These are phyloP conservation scores for Scedosporium apiospermum DNA, from an alignment of 2,329 filamentous ascomycete genomes.

Conservation along the genomic window DNA sequence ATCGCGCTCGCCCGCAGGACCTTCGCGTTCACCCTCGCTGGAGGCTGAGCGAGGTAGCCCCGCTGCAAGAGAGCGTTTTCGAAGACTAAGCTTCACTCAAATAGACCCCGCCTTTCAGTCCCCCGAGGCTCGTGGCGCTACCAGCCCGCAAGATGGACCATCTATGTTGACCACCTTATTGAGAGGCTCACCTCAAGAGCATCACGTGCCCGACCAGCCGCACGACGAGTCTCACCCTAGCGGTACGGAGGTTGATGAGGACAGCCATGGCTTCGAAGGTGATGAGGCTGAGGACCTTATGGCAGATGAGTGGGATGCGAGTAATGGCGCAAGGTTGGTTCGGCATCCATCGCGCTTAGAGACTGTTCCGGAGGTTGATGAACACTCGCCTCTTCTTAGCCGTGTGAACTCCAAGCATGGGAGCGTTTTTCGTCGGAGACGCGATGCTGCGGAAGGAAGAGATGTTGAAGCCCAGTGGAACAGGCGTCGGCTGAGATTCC, in stretches of 20 bases:
- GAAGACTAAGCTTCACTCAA: slow-evolving; percentile 6
- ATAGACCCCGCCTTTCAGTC: slow-evolving; percentile 1
- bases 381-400: slow-evolving; percentile 39
- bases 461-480: slow-evolving; percentile 13
- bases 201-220: slow-evolving; percentile 11
- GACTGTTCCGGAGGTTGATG: slow-evolving; percentile 5
- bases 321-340: not conserved
- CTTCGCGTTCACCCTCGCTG: not conserved
- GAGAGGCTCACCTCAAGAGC: slow-evolving; percentile 36
- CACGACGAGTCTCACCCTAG: not conserved
- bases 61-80: not conserved
- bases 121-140: slow-evolving; percentile 5
- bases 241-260: slow-evolving; percentile 7
- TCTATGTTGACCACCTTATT: slow-evolving; percentile 42
- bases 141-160: slow-evolving; percentile 21
- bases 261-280: slow-evolving; percentile 16
- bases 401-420: slow-evolving; percentile 40
- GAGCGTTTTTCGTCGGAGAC: slow-evolving; percentile 24
- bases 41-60: not conserved
- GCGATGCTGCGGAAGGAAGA: slow-evolving; percentile 21
- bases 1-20: not conserved
- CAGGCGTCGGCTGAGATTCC: not conserved
- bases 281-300: slow-evolving; percentile 9
- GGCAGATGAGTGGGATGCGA: slow-evolving; percentile 11
- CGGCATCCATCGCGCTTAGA: slow-evolving; percentile 1